Percentiles rank a stretch among this genome's conserved stretches.
phyloP scores from a whole-genome alignment of 345 rosid species.

The Citrus unshiu region DNA sequence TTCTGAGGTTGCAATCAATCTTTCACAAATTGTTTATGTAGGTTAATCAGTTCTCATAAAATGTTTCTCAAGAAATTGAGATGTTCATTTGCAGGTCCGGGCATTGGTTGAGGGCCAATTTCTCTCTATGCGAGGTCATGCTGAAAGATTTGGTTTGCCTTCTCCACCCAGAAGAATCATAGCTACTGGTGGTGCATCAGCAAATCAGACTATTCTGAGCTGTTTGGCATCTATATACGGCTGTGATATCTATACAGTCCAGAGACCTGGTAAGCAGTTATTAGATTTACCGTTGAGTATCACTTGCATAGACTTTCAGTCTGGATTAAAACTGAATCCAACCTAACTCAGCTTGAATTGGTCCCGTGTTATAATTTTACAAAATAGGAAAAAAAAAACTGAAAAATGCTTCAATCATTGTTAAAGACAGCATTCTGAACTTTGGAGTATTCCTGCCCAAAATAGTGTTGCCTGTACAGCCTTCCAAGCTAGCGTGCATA shows the following conservation, averaged over 20 bases:
- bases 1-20: constrained; percentile 57
- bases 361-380: neutral
- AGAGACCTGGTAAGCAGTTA: constrained; percentile 60
- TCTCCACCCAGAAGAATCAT: constrained; percentile 79
- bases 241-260: constrained; percentile 75
- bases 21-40: neutral
- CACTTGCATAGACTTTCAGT: neutral
- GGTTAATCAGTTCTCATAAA: neutral
- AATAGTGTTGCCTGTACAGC: neutral
- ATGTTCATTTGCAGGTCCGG: constrained; percentile 50
- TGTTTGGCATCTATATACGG: constrained; percentile 70
- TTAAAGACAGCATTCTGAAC: neutral
- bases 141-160: constrained; percentile 91
- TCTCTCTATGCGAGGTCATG: constrained; percentile 82
- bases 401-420: neutral
- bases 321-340: neutral
- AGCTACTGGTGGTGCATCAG: constrained; percentile 92
- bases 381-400: neutral
- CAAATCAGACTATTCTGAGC: constrained; percentile 63
- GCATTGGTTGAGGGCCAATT: constrained; percentile 88
- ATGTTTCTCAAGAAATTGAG: neutral
- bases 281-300: neutral
- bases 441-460: neutral
- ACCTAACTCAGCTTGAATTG: neutral
- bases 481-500: neutral